A percentile compares a stretch with the other conserved stretches of the same genome.
Evolutionary conservation across 345 rosid genomes (phyloP).

Genomic region (Eucalyptus decipiens): DNA sequence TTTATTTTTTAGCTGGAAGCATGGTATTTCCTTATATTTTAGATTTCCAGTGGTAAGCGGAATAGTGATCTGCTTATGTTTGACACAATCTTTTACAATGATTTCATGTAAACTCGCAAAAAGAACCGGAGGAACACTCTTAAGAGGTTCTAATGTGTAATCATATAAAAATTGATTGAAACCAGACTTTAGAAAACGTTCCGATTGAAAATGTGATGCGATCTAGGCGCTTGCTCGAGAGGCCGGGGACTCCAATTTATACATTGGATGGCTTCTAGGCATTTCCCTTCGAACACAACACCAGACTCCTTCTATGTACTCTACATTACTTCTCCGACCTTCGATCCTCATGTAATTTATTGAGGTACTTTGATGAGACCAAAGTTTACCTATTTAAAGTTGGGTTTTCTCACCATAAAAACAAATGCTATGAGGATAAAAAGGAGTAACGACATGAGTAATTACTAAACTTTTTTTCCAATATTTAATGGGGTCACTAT

Average conservation of each 20-base stretch:
- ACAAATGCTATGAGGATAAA: no score
- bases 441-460: no score
- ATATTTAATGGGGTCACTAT: not conserved
- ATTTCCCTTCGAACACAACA: not conserved
- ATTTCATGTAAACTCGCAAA: no score
- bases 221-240: not conserved
- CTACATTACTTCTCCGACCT: not conserved
- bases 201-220: not conserved
- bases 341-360: not conserved
- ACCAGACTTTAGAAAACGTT: not conserved
- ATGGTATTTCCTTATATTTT: not conserved
- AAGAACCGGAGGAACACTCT: not conserved
- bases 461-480: no score
- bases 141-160: not conserved
- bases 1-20: not conserved
- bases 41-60: not conserved
- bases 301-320: not conserved
- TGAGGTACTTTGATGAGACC: no score
- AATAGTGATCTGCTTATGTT: not conserved
- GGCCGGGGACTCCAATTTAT: not conserved
- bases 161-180: not conserved
- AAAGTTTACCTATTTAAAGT: no score
- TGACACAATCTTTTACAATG: not conserved
- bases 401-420: not conserved
- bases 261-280: not conserved